These are phyloP conservation scores for Penicillium pulvis DNA, from an alignment of 495 filamentous ascomycete genomes.

Conservation along the genomic window DNA sequence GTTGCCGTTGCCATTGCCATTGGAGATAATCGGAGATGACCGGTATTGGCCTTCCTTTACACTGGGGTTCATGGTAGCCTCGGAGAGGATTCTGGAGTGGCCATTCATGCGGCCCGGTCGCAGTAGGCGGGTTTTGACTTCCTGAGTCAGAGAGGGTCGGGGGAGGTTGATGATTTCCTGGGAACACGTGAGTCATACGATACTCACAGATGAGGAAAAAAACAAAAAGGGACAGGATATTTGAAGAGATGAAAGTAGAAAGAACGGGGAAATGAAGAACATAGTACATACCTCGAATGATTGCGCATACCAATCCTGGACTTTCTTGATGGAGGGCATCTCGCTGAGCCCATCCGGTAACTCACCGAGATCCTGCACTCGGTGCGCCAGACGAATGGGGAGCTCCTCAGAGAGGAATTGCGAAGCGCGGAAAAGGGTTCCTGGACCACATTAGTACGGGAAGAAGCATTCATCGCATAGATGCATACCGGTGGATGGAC, in stretches of 20 bases:
- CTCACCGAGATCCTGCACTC: slow-evolving; percentile 88
- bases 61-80: slow-evolving; percentile 87
- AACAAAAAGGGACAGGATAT: neutral
- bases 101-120: slow-evolving; percentile 65
- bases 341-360: slow-evolving; percentile 97
- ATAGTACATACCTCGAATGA: slow-evolving; percentile 87
- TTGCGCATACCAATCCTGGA: slow-evolving; percentile 98
- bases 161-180: slow-evolving; percentile 90
- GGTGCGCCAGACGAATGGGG: slow-evolving; percentile 92
- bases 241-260: neutral
- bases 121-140: slow-evolving; percentile 77
- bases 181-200: slow-evolving; percentile 15
- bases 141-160: slow-evolving; percentile 71
- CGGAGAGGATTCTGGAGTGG: slow-evolving; percentile 67
- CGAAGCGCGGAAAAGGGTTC: slow-evolving; percentile 94
- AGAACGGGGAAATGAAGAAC: neutral
- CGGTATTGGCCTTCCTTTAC: slow-evolving; percentile 84
- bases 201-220: neutral
- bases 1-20: slow-evolving; percentile 52
- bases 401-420: slow-evolving; percentile 99
- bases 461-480: neutral
- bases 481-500: slow-evolving; percentile 75
- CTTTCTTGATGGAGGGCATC: slow-evolving; percentile 95
- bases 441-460: slow-evolving; percentile 39
- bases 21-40: slow-evolving; percentile 58